phyloP scores from a whole-genome alignment of 2,329 filamentous ascomycete species.

The Trichoderma sp. region DNA sequence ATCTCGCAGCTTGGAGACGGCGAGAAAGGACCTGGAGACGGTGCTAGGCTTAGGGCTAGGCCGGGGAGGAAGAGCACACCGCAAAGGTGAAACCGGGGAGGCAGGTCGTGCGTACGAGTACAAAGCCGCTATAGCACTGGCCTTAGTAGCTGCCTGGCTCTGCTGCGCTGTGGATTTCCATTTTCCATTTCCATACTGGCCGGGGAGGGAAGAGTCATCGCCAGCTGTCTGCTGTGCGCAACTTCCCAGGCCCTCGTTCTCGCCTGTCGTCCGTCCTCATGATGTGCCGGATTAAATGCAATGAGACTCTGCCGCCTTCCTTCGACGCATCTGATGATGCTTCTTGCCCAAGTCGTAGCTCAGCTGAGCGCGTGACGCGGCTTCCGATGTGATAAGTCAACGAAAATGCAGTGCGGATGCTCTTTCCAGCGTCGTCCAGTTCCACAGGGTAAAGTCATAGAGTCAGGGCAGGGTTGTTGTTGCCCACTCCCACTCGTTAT shows the following conservation, averaged over 20 bases:
- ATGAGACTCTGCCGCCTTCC: conserved; percentile 3
- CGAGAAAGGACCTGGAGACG: neutral
- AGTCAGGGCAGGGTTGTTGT: neutral
- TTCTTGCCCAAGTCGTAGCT: neutral
- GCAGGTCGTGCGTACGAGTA: neutral
- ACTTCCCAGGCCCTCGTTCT: neutral
- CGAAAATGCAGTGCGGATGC: neutral
- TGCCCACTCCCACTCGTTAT: neutral
- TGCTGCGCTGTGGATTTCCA: neutral
- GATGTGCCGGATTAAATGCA: conserved; percentile 1
- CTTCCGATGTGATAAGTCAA: conserved; percentile 13
- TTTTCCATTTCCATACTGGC: neutral
- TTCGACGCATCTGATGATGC: neutral
- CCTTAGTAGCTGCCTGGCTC: neutral
- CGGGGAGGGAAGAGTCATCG: neutral
- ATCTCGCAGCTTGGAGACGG: neutral
- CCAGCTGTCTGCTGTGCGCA: neutral
- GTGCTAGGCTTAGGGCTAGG: neutral
- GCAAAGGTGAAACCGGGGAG: neutral
- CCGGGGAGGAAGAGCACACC: neutral
- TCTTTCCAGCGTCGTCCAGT: neutral
- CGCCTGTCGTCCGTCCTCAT: neutral
- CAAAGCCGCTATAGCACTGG: neutral
- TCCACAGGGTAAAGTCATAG: neutral
- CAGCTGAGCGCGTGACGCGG: conserved; percentile 14